Evolutionary conservation across 2,329 filamentous ascomycete genomes (phyloP).

Genomic region (Mollisiaceae sp.): DNA sequence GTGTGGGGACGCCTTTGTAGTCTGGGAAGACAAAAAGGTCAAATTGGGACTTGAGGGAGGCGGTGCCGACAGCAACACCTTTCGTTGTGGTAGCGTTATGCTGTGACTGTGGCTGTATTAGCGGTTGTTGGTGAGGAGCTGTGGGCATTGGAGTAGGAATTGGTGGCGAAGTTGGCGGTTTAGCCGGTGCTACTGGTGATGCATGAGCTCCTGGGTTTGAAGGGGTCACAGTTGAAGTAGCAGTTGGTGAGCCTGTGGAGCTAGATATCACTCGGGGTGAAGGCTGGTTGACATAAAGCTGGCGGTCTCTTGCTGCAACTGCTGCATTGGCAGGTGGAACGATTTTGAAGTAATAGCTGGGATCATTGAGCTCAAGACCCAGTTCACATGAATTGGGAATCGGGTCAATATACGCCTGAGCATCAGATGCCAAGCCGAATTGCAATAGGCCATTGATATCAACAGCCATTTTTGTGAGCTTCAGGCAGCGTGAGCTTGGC

Average conservation of each 20-base stretch:
- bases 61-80: not conserved
- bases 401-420: not conserved
- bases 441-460: slow-evolving; percentile 1
- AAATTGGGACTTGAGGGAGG: slow-evolving; percentile 14
- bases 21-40: slow-evolving; percentile 13
- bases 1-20: slow-evolving; percentile 9
- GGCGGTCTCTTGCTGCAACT: not conserved
- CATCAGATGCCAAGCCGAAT: not conserved
- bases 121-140: not conserved
- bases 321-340: slow-evolving; percentile 4
- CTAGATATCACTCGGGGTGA: no score
- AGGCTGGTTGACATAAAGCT: not conserved
- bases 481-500: slow-evolving; percentile 3
- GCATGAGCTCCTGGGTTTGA: no score
- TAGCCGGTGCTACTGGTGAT: no score
- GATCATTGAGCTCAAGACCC: slow-evolving; percentile 19
- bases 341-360: not conserved
- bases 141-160: not conserved
- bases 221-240: no score
- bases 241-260: no score
- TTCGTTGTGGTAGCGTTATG: not conserved
- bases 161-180: no score
- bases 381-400: slow-evolving; percentile 9
- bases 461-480: not conserved
- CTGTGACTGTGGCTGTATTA: not conserved